Evolutionary conservation across 2,329 filamentous ascomycete genomes (phyloP).

Genomic region (Penicillium sp.): DNA sequence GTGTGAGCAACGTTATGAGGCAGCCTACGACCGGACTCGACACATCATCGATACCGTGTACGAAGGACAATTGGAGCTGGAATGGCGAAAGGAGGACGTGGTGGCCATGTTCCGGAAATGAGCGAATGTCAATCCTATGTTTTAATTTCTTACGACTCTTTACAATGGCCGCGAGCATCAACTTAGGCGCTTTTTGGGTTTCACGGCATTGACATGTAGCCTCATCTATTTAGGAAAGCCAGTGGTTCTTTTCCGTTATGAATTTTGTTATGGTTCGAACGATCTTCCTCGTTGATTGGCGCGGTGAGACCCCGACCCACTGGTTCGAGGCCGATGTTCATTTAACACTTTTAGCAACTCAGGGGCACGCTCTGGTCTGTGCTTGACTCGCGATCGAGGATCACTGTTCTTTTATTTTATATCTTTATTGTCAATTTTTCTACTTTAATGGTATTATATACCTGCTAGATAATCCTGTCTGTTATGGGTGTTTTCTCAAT

Average conservation of each 20-base stretch:
- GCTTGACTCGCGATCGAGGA: slow-evolving; percentile 13
- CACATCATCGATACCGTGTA: slow-evolving; percentile 48
- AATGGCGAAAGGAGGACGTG: slow-evolving; percentile 50
- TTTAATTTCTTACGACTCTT: slow-evolving; percentile 1
- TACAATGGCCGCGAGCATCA: neutral
- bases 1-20: slow-evolving; percentile 59
- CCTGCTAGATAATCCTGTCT: slow-evolving; percentile 3
- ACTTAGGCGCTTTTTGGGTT: neutral
- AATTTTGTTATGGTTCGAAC: neutral
- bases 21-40: slow-evolving; percentile 53
- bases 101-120: slow-evolving; percentile 44
- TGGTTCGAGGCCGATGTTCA: slow-evolving; percentile 15
- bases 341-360: slow-evolving; percentile 6
- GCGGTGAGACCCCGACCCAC: slow-evolving; percentile 9
- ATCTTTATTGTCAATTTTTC: neutral
- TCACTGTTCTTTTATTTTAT: neutral
- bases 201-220: neutral
- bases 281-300: slow-evolving; percentile 12
- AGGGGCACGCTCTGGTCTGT: slow-evolving; percentile 22
- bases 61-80: slow-evolving; percentile 48
- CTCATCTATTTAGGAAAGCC: neutral
- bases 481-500: neutral
- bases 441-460: neutral
- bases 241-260: neutral
- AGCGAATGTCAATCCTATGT: slow-evolving; percentile 7